Evolutionary conservation across 441 rosid genomes (phyloP).

Genomic region (Theobroma grandiflorum): DNA sequence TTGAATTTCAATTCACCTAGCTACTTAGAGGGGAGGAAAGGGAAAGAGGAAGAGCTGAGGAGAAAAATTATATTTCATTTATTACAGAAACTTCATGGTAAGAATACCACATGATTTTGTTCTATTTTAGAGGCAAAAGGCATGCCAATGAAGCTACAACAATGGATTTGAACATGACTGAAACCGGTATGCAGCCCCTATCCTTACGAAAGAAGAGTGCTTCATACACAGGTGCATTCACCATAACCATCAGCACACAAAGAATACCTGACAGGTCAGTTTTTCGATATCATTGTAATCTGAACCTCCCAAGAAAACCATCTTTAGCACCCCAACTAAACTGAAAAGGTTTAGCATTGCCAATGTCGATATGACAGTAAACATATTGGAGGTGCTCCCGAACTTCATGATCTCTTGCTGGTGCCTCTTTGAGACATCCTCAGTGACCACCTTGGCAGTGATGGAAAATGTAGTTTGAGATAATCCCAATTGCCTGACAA

Average conservation of each 20-base stretch:
- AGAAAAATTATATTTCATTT: background rate
- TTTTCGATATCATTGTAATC: constrained; percentile 20
- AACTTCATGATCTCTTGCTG: constrained; percentile 48
- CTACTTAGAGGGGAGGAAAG: too few species aligned
- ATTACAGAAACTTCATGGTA: background rate
- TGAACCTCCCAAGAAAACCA: background rate
- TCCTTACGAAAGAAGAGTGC: constrained; percentile 44
- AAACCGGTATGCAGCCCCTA: constrained; percentile 39
- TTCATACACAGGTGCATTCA: constrained; percentile 32
- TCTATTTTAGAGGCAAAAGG: background rate
- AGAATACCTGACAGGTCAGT: constrained; percentile 9
- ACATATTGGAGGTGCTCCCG: constrained; percentile 45
- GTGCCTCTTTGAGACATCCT: constrained; percentile 37
- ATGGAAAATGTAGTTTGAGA: constrained; percentile 35
- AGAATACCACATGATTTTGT: background rate
- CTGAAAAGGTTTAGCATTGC: constrained; percentile 42
- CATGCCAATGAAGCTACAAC: constrained; percentile 27
- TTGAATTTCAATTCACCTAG: too few species aligned
- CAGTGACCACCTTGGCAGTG: constrained; percentile 40
- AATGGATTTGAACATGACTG: constrained; percentile 34
- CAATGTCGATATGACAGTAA: constrained; percentile 40
- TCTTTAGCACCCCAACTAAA: constrained; percentile 13
- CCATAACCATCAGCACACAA: constrained; percentile 4
- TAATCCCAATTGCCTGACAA: constrained; percentile 34
- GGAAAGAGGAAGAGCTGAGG: background rate